Conservation (phyloP, 148 eudicot genomes). For the Camellia sinensis region DNA sequence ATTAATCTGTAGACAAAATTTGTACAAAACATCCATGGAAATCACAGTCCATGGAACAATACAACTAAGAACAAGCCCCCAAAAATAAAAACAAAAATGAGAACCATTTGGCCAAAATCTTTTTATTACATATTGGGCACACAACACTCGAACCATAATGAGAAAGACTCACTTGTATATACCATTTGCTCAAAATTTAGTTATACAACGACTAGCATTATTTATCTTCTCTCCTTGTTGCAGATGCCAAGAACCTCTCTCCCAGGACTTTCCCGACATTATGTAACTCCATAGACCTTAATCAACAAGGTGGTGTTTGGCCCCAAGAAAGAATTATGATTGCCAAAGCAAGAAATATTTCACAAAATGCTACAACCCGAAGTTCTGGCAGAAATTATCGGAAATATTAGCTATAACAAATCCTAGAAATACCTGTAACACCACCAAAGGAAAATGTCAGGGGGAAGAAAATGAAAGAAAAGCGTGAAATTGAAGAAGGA, state of each 20-base stretch:
- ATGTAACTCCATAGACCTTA: background rate
- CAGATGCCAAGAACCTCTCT: background rate
- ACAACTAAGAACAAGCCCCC: background rate
- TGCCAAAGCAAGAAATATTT: background rate
- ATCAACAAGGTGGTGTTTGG: background rate
- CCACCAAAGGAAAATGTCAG: background rate
- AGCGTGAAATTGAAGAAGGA: background rate
- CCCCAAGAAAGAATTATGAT: constrained; percentile 15
- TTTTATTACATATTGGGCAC: constrained; percentile 9
- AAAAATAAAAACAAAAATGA: background rate
- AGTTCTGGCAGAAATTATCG: constrained; percentile 51
- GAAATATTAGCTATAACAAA: constrained; percentile 93
- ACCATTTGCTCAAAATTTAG: constrained; percentile 8
- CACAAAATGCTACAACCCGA: constrained; percentile 57
- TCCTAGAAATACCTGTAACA: constrained; percentile 87
- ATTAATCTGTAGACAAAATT: background rate
- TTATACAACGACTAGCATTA: background rate
- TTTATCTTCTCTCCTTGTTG: background rate
- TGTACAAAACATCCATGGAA: constrained; percentile 8
- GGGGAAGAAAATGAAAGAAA: background rate
- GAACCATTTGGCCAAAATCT: constrained; percentile 4
- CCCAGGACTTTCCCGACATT: background rate
- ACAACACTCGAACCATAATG: background rate
- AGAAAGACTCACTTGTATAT: background rate
- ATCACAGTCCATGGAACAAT: background rate